Conservation (phyloP, 2,329 filamentous ascomycete genomes). For the Stemphylium lycopersici region DNA sequence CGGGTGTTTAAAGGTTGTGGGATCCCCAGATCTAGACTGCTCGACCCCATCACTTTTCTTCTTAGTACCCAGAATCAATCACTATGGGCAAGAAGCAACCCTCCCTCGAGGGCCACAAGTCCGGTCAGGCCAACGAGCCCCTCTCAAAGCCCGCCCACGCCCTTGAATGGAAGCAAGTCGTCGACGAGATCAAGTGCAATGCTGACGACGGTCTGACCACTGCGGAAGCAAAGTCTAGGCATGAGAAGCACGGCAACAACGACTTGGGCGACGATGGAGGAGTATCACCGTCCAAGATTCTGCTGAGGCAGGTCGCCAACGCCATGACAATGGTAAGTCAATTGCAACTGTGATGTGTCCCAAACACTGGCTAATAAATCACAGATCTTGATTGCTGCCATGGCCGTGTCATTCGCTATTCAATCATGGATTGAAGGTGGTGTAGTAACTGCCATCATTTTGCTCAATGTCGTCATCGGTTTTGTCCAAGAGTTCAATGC, state of each 20-base stretch:
- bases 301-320: conserved; percentile 76
- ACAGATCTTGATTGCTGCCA: conserved; percentile 53
- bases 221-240: conserved; percentile 58
- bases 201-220: conserved; percentile 70
- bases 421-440: conserved; percentile 56
- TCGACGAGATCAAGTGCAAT: conserved; percentile 66
- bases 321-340: conserved; percentile 72
- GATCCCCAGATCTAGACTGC: conserved; percentile 38
- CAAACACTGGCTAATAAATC: background rate
- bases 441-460: conserved; percentile 54
- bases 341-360: background rate
- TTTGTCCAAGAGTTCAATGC: conserved; percentile 56
- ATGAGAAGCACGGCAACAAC: conserved; percentile 66
- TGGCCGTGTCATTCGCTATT: conserved; percentile 55
- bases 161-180: conserved; percentile 60
- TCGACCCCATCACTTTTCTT: conserved; percentile 35
- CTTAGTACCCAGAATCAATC: conserved; percentile 32
- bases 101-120: conserved; percentile 48
- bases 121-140: conserved; percentile 58
- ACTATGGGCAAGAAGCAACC: conserved; percentile 48
- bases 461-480: conserved; percentile 54
- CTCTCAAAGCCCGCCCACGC: conserved; percentile 68
- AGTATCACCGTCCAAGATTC: conserved; percentile 74
- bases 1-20: conserved; percentile 37
- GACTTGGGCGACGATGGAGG: conserved; percentile 73